A percentile compares a stretch with the other conserved stretches of the same genome.
Evolutionary conservation across 768 basidiomycete genomes (phyloP).

Genomic region (Chlorophyllum brunneum): DNA sequence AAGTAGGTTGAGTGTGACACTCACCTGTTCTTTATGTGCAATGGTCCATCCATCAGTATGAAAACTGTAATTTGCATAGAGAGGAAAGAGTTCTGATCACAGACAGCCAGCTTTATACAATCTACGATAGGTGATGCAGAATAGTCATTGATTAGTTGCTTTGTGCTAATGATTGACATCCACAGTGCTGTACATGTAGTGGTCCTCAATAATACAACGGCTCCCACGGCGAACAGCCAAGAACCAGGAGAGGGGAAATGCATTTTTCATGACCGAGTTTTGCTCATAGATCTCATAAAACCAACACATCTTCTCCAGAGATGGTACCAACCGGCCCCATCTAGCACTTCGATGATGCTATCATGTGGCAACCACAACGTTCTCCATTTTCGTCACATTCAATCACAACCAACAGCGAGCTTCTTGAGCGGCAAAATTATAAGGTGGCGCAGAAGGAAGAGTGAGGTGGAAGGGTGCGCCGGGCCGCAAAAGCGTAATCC

Average conservation of each 20-base stretch:
- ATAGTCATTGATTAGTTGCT: too few species aligned
- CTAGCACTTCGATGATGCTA: conserved; percentile 27
- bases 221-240: too few species aligned
- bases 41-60: not conserved
- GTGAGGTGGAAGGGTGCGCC: conserved; percentile 31
- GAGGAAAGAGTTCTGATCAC: too few species aligned
- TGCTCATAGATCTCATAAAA: conserved; percentile 16
- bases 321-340: conserved; percentile 28
- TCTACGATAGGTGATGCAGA: too few species aligned
- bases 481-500: conserved; percentile 25
- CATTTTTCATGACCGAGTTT: conserved; percentile 4
- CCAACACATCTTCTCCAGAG: conserved; percentile 30
- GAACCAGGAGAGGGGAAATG: too few species aligned
- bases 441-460: conserved; percentile 7
- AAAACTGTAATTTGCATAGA: too few species aligned
- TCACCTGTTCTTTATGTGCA: not conserved
- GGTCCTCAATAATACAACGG: too few species aligned
- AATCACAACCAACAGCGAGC: conserved; percentile 24
- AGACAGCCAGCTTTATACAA: too few species aligned
- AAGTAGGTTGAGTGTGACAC: not conserved
- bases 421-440: not conserved
- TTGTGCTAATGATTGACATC: too few species aligned
- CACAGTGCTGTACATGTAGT: too few species aligned
- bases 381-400: conserved; percentile 42
- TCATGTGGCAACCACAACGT: conserved; percentile 25